Conservation (phyloP, 306 rosid species). For the Neltuma alba region DNA sequence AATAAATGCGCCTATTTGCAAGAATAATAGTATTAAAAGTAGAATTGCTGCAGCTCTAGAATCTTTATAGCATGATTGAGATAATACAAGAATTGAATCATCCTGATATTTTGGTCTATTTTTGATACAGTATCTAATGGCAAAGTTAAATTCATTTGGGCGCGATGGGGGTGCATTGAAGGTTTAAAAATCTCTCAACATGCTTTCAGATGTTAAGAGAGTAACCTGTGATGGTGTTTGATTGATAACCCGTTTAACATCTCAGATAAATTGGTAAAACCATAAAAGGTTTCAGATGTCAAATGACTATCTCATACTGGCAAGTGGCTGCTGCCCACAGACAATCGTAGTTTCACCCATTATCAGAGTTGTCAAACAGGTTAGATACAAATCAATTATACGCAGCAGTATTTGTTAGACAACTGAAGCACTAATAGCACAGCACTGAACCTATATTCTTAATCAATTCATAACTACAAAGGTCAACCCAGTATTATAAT, state of each 20-base stretch:
- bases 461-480: background rate
- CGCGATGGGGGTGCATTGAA: no score
- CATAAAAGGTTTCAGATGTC: background rate
- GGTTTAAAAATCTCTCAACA: conserved; percentile 26
- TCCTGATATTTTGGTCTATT: no score
- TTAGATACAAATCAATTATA: background rate
- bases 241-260: background rate
- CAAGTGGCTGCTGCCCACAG: background rate
- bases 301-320: no score
- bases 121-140: no score
- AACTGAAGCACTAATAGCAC: background rate
- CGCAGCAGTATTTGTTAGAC: background rate
- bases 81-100: no score
- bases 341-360: background rate
- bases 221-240: conserved; percentile 30
- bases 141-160: no score
- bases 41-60: conserved; percentile 7
- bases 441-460: background rate
- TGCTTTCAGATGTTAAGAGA: conserved; percentile 53
- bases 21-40: conserved; percentile 11
- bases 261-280: background rate
- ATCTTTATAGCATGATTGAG: no score
- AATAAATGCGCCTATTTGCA: conserved; percentile 22
- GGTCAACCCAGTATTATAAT: conserved; percentile 1
- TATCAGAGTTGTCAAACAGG: background rate